These are phyloP conservation scores for Clarkia xantiana DNA, from an alignment of 345 rosid genomes.

Conservation along the genomic window DNA sequence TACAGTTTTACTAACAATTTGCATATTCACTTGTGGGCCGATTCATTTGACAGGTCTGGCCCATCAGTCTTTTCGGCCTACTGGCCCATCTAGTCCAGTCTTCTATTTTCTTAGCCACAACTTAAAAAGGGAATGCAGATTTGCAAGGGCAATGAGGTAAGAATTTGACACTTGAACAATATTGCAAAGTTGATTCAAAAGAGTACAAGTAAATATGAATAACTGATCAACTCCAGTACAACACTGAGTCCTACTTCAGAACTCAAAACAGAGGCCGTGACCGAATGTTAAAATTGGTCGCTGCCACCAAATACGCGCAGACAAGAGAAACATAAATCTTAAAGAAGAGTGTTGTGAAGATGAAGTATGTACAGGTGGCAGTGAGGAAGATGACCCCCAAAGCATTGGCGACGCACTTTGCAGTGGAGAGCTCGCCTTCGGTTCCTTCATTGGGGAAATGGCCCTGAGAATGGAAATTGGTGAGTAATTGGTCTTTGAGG, in stretches of 20 bases:
- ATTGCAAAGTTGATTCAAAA: too few species aligned
- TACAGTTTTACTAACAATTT: too few species aligned
- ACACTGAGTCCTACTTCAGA: too few species aligned
- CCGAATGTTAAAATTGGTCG: constrained; percentile 62
- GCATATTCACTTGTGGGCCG: too few species aligned
- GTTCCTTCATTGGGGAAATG: constrained; percentile 52
- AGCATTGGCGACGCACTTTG: constrained; percentile 41
- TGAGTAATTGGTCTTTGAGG: constrained; percentile 53
- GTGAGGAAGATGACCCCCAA: constrained; percentile 39
- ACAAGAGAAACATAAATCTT: constrained; percentile 45
- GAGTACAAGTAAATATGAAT: too few species aligned
- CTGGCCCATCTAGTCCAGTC: too few species aligned
- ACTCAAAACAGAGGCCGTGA: constrained; percentile 25
- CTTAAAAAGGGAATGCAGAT: too few species aligned
- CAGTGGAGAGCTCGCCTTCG: constrained; percentile 44
- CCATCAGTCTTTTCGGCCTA: too few species aligned
- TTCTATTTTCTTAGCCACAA: too few species aligned
- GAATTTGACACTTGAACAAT: too few species aligned
- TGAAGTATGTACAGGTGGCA: constrained; percentile 29
- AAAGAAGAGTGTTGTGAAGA: constrained; percentile 60
- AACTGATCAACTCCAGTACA: not conserved
- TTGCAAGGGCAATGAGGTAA: too few species aligned
- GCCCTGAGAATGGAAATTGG: constrained; percentile 45
- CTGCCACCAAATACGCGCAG: constrained; percentile 52
- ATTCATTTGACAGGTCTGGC: too few species aligned